A percentile compares a stretch with the other conserved stretches of the same genome.
phyloP scores from a whole-genome alignment of 768 basidiomycete species.

The Termitomyces sp. region DNA sequence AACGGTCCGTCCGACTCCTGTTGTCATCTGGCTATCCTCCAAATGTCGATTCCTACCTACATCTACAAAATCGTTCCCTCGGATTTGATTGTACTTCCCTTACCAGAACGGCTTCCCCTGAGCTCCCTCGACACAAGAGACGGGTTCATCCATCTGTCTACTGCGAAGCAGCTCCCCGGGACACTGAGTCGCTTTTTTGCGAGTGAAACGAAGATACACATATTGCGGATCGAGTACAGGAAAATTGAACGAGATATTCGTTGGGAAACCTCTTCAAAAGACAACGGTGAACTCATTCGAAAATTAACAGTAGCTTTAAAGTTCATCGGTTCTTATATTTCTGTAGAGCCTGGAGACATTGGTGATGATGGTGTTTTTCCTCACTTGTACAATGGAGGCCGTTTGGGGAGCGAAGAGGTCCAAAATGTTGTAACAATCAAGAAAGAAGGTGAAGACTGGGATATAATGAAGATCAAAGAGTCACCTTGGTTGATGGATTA shows the following conservation, averaged over 20 bases:
- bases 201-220: conserved; percentile 33
- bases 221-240: conserved; percentile 42
- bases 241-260: conserved; percentile 35
- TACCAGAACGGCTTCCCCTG: conserved; percentile 46
- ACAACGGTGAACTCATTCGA: conserved; percentile 20
- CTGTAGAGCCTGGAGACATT: conserved; percentile 36
- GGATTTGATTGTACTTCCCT: conserved; percentile 26
- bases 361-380: conserved; percentile 49
- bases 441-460: conserved; percentile 29
- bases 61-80: conserved; percentile 60
- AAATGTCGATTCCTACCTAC: conserved; percentile 40
- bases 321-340: not conserved
- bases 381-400: conserved; percentile 48
- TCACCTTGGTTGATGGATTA: conserved; percentile 33
- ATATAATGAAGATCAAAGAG: conserved; percentile 17
- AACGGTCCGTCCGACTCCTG: no score
- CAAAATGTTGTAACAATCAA: conserved; percentile 34
- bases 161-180: conserved; percentile 43
- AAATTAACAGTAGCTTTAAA: not conserved
- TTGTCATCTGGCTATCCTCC: not conserved
- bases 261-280: conserved; percentile 46
- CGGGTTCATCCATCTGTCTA: conserved; percentile 57
- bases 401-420: conserved; percentile 42
- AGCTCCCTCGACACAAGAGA: conserved; percentile 44
- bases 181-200: conserved; percentile 47